Evolutionary conservation across 495 filamentous ascomycete species (phyloP).

Genomic region (Chaetomium fimeti): DNA sequence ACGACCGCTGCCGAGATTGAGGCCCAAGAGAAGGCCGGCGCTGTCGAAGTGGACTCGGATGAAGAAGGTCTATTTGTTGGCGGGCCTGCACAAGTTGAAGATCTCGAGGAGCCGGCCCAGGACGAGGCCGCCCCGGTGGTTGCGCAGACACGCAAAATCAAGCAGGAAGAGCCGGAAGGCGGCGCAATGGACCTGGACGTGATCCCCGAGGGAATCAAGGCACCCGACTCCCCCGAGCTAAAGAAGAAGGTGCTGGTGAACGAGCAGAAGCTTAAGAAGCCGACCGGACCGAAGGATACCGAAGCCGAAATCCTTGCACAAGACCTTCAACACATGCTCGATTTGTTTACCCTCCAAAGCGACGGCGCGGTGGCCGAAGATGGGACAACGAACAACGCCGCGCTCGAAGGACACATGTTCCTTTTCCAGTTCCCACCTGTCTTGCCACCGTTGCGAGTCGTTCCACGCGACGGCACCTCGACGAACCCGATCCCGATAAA

Average conservation of each 20-base stretch:
- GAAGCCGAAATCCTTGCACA: constrained; percentile 35
- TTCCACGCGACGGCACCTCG: constrained; percentile 14
- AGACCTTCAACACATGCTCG: constrained; percentile 37
- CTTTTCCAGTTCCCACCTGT: constrained; percentile 65
- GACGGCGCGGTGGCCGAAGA: constrained; percentile 26
- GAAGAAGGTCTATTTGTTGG: constrained; percentile 44
- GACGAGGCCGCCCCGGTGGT: constrained; percentile 38
- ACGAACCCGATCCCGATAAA: constrained; percentile 29
- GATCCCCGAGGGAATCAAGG: constrained; percentile 37
- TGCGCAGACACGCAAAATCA: constrained; percentile 24
- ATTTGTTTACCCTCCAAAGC: constrained; percentile 34
- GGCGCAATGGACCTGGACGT: constrained; percentile 40
- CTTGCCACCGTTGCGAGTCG: constrained; percentile 50
- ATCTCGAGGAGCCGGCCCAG: constrained; percentile 20
- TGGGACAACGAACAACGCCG: constrained; percentile 16
- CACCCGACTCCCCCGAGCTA: constrained; percentile 35
- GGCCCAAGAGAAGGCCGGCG: constrained; percentile 31
- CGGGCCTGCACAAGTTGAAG: constrained; percentile 19
- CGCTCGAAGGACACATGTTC: constrained; percentile 53
- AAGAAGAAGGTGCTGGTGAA: constrained; percentile 32
- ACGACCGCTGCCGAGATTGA: constrained; percentile 55
- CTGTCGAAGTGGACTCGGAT: constrained; percentile 45
- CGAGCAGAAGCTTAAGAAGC: constrained; percentile 34
- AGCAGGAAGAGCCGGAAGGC: constrained; percentile 37
- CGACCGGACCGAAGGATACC: constrained; percentile 36